phyloP scores from a whole-genome alignment of 208 protist species.

The Spongospora subterranea region DNA sequence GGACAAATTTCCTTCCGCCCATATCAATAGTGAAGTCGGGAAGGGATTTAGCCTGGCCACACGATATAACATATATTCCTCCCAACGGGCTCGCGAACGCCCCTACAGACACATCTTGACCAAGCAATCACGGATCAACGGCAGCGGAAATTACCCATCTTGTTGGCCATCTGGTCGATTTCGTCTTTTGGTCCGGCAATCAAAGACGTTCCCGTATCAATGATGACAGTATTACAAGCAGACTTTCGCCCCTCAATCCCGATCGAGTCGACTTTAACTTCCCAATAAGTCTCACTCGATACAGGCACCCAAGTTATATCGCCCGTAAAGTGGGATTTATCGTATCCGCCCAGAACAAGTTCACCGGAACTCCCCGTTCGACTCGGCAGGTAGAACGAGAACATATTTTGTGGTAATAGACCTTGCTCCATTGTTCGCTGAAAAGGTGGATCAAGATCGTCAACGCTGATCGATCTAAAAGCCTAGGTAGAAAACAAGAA shows the following conservation, averaged over 20 bases:
- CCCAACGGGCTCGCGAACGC: slow-evolving; percentile 35
- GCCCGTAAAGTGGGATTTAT: slow-evolving; percentile 66
- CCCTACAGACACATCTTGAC: slow-evolving; percentile 54
- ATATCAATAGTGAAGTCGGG: slow-evolving; percentile 58
- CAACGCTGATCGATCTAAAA: slow-evolving; percentile 83
- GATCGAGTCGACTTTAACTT: slow-evolving; percentile 30
- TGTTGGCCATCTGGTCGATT: slow-evolving; percentile 66
- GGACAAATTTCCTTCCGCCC: slow-evolving; percentile 50
- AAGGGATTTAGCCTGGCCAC: neutral
- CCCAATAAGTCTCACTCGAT: slow-evolving; percentile 69
- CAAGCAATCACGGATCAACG: neutral
- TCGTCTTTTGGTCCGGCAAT: slow-evolving; percentile 83
- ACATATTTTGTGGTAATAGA: slow-evolving; percentile 65
- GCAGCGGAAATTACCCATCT: slow-evolving; percentile 57
- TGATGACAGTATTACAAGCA: slow-evolving; percentile 71
- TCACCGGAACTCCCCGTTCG: slow-evolving; percentile 29
- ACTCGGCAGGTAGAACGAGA: slow-evolving; percentile 71
- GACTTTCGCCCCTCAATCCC: neutral
- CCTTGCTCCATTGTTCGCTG: slow-evolving; percentile 65
- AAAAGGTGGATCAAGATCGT: slow-evolving; percentile 81
- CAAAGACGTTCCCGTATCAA: slow-evolving; percentile 92
- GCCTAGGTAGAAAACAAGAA: too few species aligned
- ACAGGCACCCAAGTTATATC: slow-evolving; percentile 70
- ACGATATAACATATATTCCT: slow-evolving; percentile 43
- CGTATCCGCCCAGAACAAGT: slow-evolving; percentile 70